A percentile compares a stretch with the other conserved stretches of the same genome.
Evolutionary conservation across 2,329 filamentous ascomycete species (phyloP).

Genomic region (Didymella lethalis): DNA sequence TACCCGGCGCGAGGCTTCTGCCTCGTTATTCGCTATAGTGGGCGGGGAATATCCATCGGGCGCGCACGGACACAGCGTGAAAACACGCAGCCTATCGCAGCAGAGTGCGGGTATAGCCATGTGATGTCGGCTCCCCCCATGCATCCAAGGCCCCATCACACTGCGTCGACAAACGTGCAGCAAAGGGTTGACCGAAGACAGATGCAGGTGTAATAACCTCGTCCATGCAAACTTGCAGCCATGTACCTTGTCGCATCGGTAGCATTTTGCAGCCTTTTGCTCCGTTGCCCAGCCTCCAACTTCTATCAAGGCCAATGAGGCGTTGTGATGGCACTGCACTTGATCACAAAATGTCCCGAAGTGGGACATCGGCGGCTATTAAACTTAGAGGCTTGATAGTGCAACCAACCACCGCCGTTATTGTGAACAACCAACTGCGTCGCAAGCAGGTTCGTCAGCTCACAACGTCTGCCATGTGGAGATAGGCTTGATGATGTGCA

Average conservation of each 20-base stretch:
- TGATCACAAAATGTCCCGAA: constrained; percentile 42
- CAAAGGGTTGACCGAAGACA: constrained; percentile 21
- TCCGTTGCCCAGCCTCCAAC: constrained; percentile 34
- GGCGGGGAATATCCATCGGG: constrained; percentile 35
- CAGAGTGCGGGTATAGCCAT: constrained; percentile 24
- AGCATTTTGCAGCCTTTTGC: constrained; percentile 46
- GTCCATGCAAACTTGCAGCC: constrained; percentile 21
- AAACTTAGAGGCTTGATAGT: constrained; percentile 38
- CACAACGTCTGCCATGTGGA: constrained; percentile 29
- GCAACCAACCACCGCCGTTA: constrained; percentile 36
- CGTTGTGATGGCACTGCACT: constrained; percentile 6
- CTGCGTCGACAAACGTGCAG: constrained; percentile 35
- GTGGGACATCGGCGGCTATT: constrained; percentile 46
- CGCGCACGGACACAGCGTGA: constrained; percentile 35
- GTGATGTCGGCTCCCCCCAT: constrained; percentile 40
- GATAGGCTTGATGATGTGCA: constrained; percentile 37
- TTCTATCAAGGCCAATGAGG: constrained; percentile 14
- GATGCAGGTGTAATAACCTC: constrained; percentile 24
- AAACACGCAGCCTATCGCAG: constrained; percentile 43
- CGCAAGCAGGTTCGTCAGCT: constrained; percentile 21
- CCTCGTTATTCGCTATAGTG: constrained; percentile 31
- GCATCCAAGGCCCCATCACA: constrained; percentile 44
- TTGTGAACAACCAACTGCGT: constrained; percentile 18
- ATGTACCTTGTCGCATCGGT: constrained; percentile 37
- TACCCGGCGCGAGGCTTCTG: constrained; percentile 33